phyloP scores from a whole-genome alignment of 345 rosid species.

The Isatis tinctoria region DNA sequence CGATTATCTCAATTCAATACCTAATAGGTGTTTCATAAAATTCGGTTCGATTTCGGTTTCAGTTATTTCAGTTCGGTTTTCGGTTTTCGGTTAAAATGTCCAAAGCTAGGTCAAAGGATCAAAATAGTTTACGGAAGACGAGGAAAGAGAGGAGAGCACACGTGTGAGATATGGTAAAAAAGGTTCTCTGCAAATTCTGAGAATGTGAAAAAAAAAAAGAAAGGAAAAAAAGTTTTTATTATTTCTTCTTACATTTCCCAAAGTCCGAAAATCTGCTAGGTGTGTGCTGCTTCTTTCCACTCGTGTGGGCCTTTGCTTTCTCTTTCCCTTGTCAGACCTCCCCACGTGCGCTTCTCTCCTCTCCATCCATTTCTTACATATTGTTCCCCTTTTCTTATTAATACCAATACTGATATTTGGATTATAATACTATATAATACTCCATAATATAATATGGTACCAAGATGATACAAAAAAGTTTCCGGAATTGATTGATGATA shows the following conservation, averaged over 20 bases:
- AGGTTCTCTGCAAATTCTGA: constrained; percentile 18
- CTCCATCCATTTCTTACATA: constrained; percentile 6
- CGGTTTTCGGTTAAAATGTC: too few species aligned
- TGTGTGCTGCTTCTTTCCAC: constrained; percentile 17
- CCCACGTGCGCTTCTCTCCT: constrained; percentile 35
- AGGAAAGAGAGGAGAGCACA: constrained; percentile 9
- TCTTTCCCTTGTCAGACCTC: constrained; percentile 36
- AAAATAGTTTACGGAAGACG: constrained; percentile 5
- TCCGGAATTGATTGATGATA: neutral
- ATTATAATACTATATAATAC: neutral
- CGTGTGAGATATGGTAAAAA: constrained; percentile 20
- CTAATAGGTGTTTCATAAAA: too few species aligned
- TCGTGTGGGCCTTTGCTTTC: constrained; percentile 39
- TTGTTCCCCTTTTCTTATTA: neutral
- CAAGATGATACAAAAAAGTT: too few species aligned
- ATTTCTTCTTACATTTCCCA: constrained; percentile 34
- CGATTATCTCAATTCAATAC: too few species aligned
- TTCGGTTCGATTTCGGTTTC: too few species aligned
- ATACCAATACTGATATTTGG: neutral
- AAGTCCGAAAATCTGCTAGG: constrained; percentile 18
- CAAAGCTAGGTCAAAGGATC: neutral
- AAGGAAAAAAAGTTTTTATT: neutral
- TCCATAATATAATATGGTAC: too few species aligned
- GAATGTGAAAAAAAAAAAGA: neutral
- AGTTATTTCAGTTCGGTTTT: too few species aligned